Evolutionary conservation across 2,329 filamentous ascomycete species (phyloP), one percentile per base, ranked within the genome.

Genomic region (Apiospora saccharicola): DNA sequence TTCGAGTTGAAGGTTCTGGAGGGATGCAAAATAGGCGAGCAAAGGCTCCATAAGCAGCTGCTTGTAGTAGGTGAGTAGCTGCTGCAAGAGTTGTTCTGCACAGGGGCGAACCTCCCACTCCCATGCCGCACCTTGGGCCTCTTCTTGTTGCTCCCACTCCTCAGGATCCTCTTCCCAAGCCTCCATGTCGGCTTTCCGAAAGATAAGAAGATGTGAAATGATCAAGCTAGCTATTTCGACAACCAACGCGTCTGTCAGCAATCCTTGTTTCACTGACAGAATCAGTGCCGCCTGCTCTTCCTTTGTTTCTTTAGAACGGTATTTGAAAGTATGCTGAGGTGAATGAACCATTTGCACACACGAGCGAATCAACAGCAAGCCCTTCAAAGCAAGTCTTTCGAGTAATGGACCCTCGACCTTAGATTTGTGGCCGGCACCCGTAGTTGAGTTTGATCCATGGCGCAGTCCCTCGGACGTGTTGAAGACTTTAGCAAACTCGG

Each of bases 81-180:
- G 95, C 76, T 98, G 87, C 82, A 98, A 98, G 19, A 99, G 87
- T 82, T 95, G 97, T 82, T 99, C 96, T 0, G 96, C 92, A 80
- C 96, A 98, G 2, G 95, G 94, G 44, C 96, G 91, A 70, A 98
- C 92, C 72, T 96, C 94, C 85, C 95, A 98, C 78, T 98, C 95
- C 88, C 93, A 98, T 1, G 93, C 94, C 76, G 94, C 93, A 47
- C 93, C 91, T 73, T 94, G 90, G 73, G 92, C 93, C 78, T 97
- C 94, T 84, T 98, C 95, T 77, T 92, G 91, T 75, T 93, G 92
- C 81, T 98, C 96, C 95, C 96, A 99, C 71, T 97, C 95, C 81
- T 99, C 94, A 0, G 96, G 94, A 72, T 98, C 95, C 79, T 97
- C 93, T 79, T 97, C 93, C 96, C 96, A 99, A 72, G 94, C 93